phyloP scores from a whole-genome alignment of 805 yeast genomes.

The Candida schatavii region DNA sequence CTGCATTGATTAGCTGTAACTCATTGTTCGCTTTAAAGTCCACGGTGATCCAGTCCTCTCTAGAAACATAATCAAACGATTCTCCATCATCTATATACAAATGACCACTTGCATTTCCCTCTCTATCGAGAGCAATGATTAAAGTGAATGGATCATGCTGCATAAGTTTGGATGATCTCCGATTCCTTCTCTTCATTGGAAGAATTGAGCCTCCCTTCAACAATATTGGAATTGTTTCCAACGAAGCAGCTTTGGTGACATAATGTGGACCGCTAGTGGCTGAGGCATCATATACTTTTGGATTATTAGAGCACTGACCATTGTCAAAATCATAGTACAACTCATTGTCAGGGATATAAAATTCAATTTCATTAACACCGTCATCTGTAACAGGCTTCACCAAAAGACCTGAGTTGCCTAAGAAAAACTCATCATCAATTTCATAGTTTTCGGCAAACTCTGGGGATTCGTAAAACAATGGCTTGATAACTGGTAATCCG shows the following conservation, averaged over 20 bases:
- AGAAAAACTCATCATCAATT: slow-evolving; percentile 79
- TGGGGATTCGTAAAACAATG: slow-evolving; percentile 59
- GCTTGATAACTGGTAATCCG: slow-evolving; percentile 72
- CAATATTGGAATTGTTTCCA: slow-evolving; percentile 67
- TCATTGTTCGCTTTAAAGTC: slow-evolving; percentile 32
- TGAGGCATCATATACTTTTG: slow-evolving; percentile 5
- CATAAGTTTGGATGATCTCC: slow-evolving; percentile 80
- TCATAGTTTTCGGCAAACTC: slow-evolving; percentile 45
- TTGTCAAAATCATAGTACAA: slow-evolving; percentile 55
- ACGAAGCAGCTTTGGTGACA: slow-evolving; percentile 38
- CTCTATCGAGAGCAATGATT: slow-evolving; percentile 52
- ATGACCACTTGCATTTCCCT: slow-evolving; percentile 52
- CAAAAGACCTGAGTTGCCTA: slow-evolving; percentile 68
- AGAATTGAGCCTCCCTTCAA: slow-evolving; percentile 78
- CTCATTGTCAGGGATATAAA: slow-evolving; percentile 56
- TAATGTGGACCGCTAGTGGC: slow-evolving; percentile 10
- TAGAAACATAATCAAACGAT: slow-evolving; percentile 49
- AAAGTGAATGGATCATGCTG: slow-evolving; percentile 76
- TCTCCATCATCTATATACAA: slow-evolving; percentile 87
- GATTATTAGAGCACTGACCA: slow-evolving; percentile 27
- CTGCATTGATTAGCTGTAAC: slow-evolving; percentile 16
- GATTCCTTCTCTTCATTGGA: slow-evolving; percentile 64
- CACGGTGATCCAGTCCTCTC: slow-evolving; percentile 48
- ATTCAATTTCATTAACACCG: slow-evolving; percentile 35
- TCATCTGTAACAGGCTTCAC: slow-evolving; percentile 77